Conservation (phyloP, 805 yeast genomes). For the Wickerhamomyces sydowiorum region DNA sequence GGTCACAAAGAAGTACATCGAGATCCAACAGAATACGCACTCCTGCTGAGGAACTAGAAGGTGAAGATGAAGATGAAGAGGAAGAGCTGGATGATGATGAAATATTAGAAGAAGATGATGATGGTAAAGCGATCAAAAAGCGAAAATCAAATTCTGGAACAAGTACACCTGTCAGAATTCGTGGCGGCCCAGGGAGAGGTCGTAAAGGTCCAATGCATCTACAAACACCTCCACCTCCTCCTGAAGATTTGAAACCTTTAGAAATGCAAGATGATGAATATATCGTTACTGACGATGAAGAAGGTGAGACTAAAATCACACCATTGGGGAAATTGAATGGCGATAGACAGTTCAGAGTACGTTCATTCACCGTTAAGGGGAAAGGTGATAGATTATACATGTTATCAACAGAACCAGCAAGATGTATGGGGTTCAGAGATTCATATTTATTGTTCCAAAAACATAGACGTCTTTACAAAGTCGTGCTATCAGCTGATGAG, state of each 20-base stretch:
- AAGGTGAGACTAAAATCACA: slow-evolving; percentile 73
- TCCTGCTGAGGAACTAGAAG: slow-evolving; percentile 10
- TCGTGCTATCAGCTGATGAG: slow-evolving; percentile 68
- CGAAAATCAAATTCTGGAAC: slow-evolving; percentile 6
- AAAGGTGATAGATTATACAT: slow-evolving; percentile 72
- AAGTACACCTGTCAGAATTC: slow-evolving; percentile 18
- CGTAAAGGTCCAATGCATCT: slow-evolving; percentile 21
- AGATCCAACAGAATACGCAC: slow-evolving; percentile 5
- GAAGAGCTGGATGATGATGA: no score
- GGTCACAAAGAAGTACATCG: slow-evolving; percentile 13
- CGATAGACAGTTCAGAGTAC: slow-evolving; percentile 68
- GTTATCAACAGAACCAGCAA: slow-evolving; percentile 95
- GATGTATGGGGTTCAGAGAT: slow-evolving; percentile 91
- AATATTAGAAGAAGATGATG: slow-evolving; percentile 9
- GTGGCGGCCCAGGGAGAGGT: slow-evolving; percentile 26
- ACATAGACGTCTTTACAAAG: slow-evolving; percentile 69
- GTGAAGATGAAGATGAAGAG: slow-evolving; percentile 20
- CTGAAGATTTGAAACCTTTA: slow-evolving; percentile 60
- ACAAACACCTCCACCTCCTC: slow-evolving; percentile 21
- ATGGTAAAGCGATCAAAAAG: slow-evolving; percentile 8
- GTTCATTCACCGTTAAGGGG: slow-evolving; percentile 52
- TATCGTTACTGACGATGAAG: slow-evolving; percentile 66
- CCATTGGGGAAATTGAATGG: slow-evolving; percentile 61
- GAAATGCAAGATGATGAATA: slow-evolving; percentile 72
- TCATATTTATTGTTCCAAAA: slow-evolving; percentile 86